Evolutionary conservation across 2,329 filamentous ascomycete species (phyloP), one percentile per base, ranked within the genome.

Genomic region (Magnaporthiopsis poae): DNA sequence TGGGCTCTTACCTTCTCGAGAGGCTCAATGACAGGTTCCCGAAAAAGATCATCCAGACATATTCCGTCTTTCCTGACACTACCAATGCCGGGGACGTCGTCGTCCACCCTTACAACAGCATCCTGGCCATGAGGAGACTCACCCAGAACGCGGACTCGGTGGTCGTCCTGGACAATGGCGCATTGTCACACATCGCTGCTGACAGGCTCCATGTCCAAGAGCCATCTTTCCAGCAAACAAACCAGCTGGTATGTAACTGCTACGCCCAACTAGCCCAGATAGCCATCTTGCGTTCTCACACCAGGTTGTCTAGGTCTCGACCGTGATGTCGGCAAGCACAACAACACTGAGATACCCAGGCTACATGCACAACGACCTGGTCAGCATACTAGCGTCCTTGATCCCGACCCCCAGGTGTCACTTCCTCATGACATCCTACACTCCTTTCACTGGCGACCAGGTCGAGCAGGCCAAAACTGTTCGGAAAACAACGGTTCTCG

Each of bases 331-430:
- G 52, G 95, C 95, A 59, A 96, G 92, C 75, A 99, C 95, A 4
- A 98, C 94, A 12, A 97, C 96, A 2, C 86, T 99, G 64, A 87
- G 95, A 74, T 99, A 99, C 76, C 95, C 95, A 1, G 95, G 95
- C 59, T 99, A 99, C 80, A 99, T 99, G 95, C 95, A 99, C 82
- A 99, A 99, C 77, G 95, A 99, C 75, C 88, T 99, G 21, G 93
- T 96, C 74, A 95, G 94, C 77, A 98, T 99, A 72, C 85, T 99
- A 67, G 95, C 96, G 31, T 96, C 92, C 27, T 84, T 99, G 60
- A 98, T 99, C 69, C 95, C 95, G 1, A 99, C 94, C 0, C 96
- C 95, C 12, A 89, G 95, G 72, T 96, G 93, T 75, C 96, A 99
- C 80, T 99, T 99, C 85, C 84, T 99, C 68, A 96, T 97, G 88